Percentiles rank a stretch among this genome's conserved stretches.
Evolutionary conservation across 2,329 filamentous ascomycete genomes (phyloP).

Genomic region (Ophiostoma pallidulum): DNA sequence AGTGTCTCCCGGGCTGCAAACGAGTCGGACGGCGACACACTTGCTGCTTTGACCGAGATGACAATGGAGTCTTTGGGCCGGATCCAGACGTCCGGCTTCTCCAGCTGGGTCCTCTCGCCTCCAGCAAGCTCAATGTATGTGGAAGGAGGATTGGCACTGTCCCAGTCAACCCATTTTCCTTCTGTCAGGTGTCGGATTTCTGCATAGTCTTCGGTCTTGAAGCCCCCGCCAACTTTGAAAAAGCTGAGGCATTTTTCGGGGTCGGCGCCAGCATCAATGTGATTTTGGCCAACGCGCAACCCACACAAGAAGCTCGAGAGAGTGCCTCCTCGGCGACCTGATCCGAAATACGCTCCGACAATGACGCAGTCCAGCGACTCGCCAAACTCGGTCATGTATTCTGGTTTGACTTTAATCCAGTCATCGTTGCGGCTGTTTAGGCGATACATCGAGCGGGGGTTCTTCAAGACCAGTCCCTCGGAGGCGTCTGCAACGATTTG

Average conservation of each 20-base stretch:
- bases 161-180: constrained; percentile 86
- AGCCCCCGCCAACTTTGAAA: constrained; percentile 95
- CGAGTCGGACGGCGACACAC: constrained; percentile 61
- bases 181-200: constrained; percentile 75
- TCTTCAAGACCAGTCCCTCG: constrained; percentile 89
- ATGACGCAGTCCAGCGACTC: constrained; percentile 85
- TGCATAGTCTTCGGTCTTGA: constrained; percentile 75
- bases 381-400: constrained; percentile 95
- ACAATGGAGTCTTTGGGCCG: constrained; percentile 80
- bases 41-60: constrained; percentile 79
- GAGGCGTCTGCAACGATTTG: constrained; percentile 78
- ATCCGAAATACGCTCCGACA: constrained; percentile 87
- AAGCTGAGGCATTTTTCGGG: constrained; percentile 84
- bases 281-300: constrained; percentile 62
- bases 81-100: constrained; percentile 89
- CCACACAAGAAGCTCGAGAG: constrained; percentile 89
- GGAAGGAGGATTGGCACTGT: constrained; percentile 63
- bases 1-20: constrained; percentile 72
- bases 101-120: constrained; percentile 57
- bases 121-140: constrained; percentile 75
- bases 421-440: constrained; percentile 87
- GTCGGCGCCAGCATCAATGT: constrained; percentile 48
- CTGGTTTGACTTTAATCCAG: constrained; percentile 98
- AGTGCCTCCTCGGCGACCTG: constrained; percentile 70
- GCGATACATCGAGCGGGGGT: constrained; percentile 75